phyloP scores from a whole-genome alignment of 2,329 filamentous ascomycete species.

The Metarhizium album region DNA sequence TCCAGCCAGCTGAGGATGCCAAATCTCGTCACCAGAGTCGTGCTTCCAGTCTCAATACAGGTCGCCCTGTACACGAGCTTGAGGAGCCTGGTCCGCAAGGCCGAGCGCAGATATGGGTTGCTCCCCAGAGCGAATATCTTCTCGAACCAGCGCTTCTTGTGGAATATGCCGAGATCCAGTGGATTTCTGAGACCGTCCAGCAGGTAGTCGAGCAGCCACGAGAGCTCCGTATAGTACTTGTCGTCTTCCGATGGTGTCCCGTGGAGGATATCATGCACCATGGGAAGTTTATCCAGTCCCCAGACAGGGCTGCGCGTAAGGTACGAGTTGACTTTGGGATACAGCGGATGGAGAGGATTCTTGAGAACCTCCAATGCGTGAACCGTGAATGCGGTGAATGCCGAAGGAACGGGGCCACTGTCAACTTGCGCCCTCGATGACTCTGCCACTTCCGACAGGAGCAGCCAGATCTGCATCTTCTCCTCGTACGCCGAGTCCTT shows the following conservation, averaged over 20 bases:
- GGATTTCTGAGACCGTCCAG: conserved; percentile 53
- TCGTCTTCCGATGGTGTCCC: conserved; percentile 63
- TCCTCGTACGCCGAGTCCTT: conserved; percentile 64
- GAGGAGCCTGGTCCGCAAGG: conserved; percentile 48
- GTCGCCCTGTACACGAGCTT: conserved; percentile 57
- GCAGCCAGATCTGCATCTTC: conserved; percentile 65
- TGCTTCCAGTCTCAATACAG: conserved; percentile 59
- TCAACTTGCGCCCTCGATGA: conserved; percentile 50
- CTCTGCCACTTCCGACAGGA: conserved; percentile 71
- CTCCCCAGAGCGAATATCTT: conserved; percentile 59
- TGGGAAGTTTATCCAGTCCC: conserved; percentile 61
- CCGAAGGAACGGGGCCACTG: conserved; percentile 53
- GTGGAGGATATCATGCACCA: conserved; percentile 52
- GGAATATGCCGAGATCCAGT: conserved; percentile 50
- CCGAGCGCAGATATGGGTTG: conserved; percentile 51
- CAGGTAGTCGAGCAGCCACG: conserved; percentile 64
- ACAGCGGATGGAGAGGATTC: conserved; percentile 72
- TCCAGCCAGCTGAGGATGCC: conserved; percentile 68
- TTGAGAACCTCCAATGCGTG: conserved; percentile 59
- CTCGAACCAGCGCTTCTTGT: conserved; percentile 58
- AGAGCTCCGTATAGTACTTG: conserved; percentile 58
- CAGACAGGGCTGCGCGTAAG: conserved; percentile 69
- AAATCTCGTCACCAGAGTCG: conserved; percentile 68
- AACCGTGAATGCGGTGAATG: conserved; percentile 65
- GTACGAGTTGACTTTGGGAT: conserved; percentile 77